Base-by-base conservation (phyloP, 768 basidiomycete genomes). In the Galerina marginata region DNA sequence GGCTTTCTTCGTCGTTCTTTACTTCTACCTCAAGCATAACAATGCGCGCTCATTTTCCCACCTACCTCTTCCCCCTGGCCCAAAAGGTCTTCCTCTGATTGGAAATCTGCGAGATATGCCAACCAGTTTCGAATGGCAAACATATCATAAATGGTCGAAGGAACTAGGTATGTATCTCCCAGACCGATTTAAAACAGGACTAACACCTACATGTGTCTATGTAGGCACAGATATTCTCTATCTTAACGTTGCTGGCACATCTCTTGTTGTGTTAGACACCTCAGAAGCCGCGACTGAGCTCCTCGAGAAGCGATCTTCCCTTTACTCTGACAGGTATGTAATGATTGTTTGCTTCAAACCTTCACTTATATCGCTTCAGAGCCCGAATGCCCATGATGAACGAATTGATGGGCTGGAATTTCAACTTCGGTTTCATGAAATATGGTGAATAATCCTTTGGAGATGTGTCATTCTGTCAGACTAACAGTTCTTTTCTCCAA, bases 271-370 rank as follows among this genome's bases (percentile, higher is more conserved):
- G n/a, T 48, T 83, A 46, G 78, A 80, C 59, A 74, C 76, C 4
- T 42, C 71, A 1, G 72, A 81, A 47, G 74, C 76, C 2, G 75
- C 73, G 1, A 62, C 61, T 7, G 81, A 82, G 20, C 72, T 83
- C 12, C 69, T 83, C 43, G 80, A 81, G 51, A 78, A 74, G 48
- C 65, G 77, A 9, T 79, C 75, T 11, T 57, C 70, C 20, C 75
- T 78, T 23, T 83, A 82, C 63, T 82, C 77, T 4, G 74, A 70
- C 47, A 67, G 76, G 69, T 71, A 49, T 11, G 63, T 50, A 5
- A 9, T 25, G 11, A 53, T 26, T 20, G 2, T 1, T 7, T 33
- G 4, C 42, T 47, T 14, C 12, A 9, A 29, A 47, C 33, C 52
- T 9, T 69, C 74, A 2, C 37, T 48, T 43, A 59, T 15, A 40